Percentiles rank a stretch among this genome's conserved stretches.
phyloP scores from a whole-genome alignment of 805 yeast genomes.

The Saccharomycopsis malanga region DNA sequence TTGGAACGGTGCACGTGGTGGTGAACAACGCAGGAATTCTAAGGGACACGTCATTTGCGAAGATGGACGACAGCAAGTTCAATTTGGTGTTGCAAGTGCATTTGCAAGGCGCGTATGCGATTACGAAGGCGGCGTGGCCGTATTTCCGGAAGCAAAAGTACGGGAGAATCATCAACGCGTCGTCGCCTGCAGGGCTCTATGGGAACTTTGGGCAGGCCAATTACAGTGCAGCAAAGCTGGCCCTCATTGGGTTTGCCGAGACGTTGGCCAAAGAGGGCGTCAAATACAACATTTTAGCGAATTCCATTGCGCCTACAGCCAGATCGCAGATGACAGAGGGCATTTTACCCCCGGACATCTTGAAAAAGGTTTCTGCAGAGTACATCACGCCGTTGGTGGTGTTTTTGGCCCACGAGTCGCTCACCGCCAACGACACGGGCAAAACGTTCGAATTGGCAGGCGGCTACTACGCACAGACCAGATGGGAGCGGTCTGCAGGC shows the following conservation, averaged over 20 bases:
- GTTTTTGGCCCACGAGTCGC: slow-evolving; percentile 62
- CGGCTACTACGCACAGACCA: slow-evolving; percentile 82
- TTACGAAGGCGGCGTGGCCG: slow-evolving; percentile 90
- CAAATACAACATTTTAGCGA: slow-evolving; percentile 74
- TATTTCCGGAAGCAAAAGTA: slow-evolving; percentile 73
- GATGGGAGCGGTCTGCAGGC: slow-evolving; percentile 94
- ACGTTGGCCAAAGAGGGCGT: slow-evolving; percentile 93
- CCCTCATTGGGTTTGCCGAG: slow-evolving; percentile 84
- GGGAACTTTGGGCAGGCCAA: slow-evolving; percentile 97
- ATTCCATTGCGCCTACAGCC: slow-evolving; percentile 90
- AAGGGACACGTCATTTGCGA: slow-evolving; percentile 79
- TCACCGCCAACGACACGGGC: slow-evolving; percentile 49
- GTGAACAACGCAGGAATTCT: slow-evolving; percentile 94
- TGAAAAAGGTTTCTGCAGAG: slow-evolving; percentile 76
- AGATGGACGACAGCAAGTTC: slow-evolving; percentile 78
- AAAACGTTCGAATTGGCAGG: slow-evolving; percentile 91
- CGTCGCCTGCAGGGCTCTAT: slow-evolving; percentile 94
- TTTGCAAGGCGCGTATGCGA: slow-evolving; percentile 79
- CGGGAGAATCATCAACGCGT: slow-evolving; percentile 89
- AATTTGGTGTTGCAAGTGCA: slow-evolving; percentile 78
- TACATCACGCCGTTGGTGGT: slow-evolving; percentile 89
- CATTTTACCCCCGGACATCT: slow-evolving; percentile 75
- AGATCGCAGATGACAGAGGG: slow-evolving; percentile 95
- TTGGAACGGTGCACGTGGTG: slow-evolving; percentile 82
- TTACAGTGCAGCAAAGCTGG: slow-evolving; percentile 90